phyloP scores from a whole-genome alignment of 208 protist species.

The Angomonas desouzai region DNA sequence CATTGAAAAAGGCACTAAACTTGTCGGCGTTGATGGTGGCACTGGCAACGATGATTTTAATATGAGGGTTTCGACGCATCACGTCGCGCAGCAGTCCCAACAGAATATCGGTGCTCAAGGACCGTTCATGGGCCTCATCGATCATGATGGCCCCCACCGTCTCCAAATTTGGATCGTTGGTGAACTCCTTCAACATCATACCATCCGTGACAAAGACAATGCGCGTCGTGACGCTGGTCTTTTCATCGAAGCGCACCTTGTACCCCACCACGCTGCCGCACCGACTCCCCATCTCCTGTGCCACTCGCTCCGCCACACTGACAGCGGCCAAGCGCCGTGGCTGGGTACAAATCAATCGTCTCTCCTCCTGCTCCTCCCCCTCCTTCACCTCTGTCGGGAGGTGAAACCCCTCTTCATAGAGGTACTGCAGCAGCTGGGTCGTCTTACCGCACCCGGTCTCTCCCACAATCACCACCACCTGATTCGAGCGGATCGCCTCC shows the following conservation, averaged over 20 bases:
- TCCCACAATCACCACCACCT: conserved; percentile 90
- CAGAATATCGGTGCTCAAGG: conserved; percentile 93
- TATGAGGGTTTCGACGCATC: conserved; percentile 70
- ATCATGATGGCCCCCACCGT: conserved; percentile 98
- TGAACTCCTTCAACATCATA: conserved; percentile 98
- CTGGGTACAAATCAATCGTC: conserved; percentile 95
- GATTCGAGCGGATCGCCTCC: conserved; percentile 53
- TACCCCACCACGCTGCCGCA: conserved; percentile 94
- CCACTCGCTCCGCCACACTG: conserved; percentile 97
- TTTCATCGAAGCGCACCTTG: conserved; percentile 97
- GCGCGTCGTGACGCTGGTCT: conserved; percentile 80
- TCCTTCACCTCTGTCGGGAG: conserved; percentile 8
- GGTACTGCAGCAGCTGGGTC: conserved; percentile 90
- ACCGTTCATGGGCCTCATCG: conserved; percentile 98
- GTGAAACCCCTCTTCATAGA: conserved; percentile 83
- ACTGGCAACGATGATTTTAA: conserved; percentile 97
- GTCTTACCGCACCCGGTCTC: conserved; percentile 94
- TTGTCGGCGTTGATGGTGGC: conserved; percentile 98
- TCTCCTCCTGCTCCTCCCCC: conserved; percentile 32
- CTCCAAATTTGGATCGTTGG: conserved; percentile 90
- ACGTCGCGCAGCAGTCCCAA: conserved; percentile 87
- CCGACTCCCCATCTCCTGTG: conserved; percentile 89
- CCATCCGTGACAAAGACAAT: conserved; percentile 99
- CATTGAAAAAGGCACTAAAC: conserved; percentile 96
- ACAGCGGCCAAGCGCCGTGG: conserved; percentile 99